Evolutionary conservation across 2,329 filamentous ascomycete genomes (phyloP), one percentile per base, ranked within the genome.

Genomic region (Talaromyces sp.): DNA sequence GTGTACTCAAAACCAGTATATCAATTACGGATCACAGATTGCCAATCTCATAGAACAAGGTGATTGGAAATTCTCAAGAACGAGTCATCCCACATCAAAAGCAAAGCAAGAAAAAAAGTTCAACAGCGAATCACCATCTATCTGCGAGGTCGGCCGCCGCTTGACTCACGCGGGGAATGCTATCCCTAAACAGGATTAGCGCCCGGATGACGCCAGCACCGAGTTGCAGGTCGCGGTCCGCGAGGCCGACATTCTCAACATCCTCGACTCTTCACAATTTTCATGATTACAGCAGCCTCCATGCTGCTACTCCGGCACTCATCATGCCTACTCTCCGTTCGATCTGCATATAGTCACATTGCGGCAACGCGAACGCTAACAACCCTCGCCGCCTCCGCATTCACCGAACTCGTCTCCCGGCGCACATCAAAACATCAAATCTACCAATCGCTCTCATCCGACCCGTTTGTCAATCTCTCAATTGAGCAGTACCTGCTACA

Each of bases 401-500:
- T 79, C 67, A 70, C 76, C 43, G 74, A 75, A 65, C 70, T 78
- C 58, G 74, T 72, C 61, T 72, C 72, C 56, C 74, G 75, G 22
- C 69, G 72, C 27, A 70, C 75, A n/a, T 75, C 77, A 36, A 68
- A 70, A 43, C 75, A 79, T 66, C 90, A 94, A 69, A 84, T 93
- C 70, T 93, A 92, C 79, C 82, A 88, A 67, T 93, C 91, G 11
- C 80, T 80, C 67, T 90, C 87, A 64, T 81, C 79, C 60, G 86
- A 96, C 74, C 93, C 95, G 4, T 94, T 90, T 76, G 81, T 96
- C 71, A 99, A 99, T 78, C 91, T 99, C 65, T 93, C 93, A 36
- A 89, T 97, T 72, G 95, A 99, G 81, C 92, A 98, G 76, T 89
- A 91, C 76, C 88, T 99, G 34, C 86, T 98, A 7, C 88, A 91